Conservation (phyloP, 2,329 filamentous ascomycete genomes). For the Talaromyces sp. region DNA sequence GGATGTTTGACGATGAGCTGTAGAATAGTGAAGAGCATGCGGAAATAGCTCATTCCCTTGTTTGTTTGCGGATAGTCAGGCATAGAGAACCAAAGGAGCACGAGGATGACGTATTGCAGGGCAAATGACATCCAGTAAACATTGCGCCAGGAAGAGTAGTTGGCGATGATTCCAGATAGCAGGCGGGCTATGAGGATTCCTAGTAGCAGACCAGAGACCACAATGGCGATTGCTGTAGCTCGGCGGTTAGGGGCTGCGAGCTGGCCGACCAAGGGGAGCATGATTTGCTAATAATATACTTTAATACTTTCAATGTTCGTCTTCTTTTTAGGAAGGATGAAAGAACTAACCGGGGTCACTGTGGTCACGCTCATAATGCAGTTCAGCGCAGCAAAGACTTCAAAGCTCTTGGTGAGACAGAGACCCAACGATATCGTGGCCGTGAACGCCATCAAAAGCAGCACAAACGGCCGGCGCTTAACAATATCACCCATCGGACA, state of each 20-base stretch:
- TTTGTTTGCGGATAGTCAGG: conserved; percentile 76
- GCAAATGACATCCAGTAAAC: conserved; percentile 74
- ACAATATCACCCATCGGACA: conserved; percentile 70
- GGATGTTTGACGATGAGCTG: conserved; percentile 60
- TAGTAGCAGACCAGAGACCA: conserved; percentile 68
- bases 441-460: conserved; percentile 61
- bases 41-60: conserved; percentile 58
- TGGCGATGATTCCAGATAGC: conserved; percentile 67
- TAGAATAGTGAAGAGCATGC: conserved; percentile 59
- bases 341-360: conserved; percentile 55
- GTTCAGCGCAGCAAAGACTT: conserved; percentile 61
- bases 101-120: conserved; percentile 62
- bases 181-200: conserved; percentile 72
- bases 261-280: conserved; percentile 76
- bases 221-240: conserved; percentile 64
- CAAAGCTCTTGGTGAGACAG: conserved; percentile 61
- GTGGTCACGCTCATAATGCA: conserved; percentile 72
- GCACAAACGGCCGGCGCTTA: conserved; percentile 61
- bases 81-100: conserved; percentile 65
- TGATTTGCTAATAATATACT: conserved; percentile 46
- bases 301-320: conserved; percentile 65
- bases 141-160: conserved; percentile 68
- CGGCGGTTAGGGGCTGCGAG: conserved; percentile 64
- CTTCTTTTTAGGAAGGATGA: neutral
- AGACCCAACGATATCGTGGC: conserved; percentile 63